A percentile compares a stretch with the other conserved stretches of the same genome.
These are phyloP conservation scores for Thelonectria olida DNA, from an alignment of 2,329 filamentous ascomycete species.

Conservation along the genomic window DNA sequence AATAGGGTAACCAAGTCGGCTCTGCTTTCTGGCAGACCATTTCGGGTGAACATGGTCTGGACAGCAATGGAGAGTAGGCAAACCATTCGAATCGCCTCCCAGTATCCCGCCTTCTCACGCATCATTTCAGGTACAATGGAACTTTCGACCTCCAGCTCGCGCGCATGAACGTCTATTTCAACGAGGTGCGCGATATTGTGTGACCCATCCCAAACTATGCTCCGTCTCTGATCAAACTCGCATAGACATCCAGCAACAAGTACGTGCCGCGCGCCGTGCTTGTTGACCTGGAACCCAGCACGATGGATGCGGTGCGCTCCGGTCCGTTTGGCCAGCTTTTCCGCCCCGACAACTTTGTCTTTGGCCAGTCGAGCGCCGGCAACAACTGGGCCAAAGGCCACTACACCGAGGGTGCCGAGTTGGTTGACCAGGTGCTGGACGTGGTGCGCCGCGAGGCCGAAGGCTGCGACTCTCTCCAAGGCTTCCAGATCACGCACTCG, in stretches of 20 bases:
- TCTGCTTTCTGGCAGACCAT: constrained; percentile 98
- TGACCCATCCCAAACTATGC: background rate
- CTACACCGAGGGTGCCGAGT: constrained; percentile 99
- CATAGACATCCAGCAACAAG: constrained; percentile 93
- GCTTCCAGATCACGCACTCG: constrained; percentile 99
- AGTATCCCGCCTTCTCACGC: too few relatives aligned
- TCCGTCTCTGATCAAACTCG: constrained; percentile 17
- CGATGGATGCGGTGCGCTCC: constrained; percentile 98
- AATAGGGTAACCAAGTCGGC: constrained; percentile 99
- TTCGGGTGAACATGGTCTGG: constrained; percentile 93
- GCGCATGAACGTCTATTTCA: constrained; percentile 99
- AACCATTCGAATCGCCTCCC: too few relatives aligned
- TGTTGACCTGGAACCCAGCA: constrained; percentile 98
- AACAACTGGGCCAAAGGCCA: constrained; percentile 99
- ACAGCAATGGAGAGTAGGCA: constrained; percentile 96
- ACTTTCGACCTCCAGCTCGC: constrained; percentile 98
- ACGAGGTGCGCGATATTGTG: constrained; percentile 65
- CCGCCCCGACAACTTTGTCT: constrained; percentile 99
- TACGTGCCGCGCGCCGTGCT: constrained; percentile 99
- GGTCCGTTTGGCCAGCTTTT: constrained; percentile 99
- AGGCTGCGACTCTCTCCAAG: constrained; percentile 98
- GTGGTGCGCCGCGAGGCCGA: constrained; percentile 99
- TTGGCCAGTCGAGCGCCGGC: constrained; percentile 98
- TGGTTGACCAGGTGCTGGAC: constrained; percentile 97
- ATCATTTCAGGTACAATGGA: too few relatives aligned